These are phyloP conservation scores for Kluyveromyces sp. DNA, from an alignment of 1,139 yeast genomes.

Conservation along the genomic window DNA sequence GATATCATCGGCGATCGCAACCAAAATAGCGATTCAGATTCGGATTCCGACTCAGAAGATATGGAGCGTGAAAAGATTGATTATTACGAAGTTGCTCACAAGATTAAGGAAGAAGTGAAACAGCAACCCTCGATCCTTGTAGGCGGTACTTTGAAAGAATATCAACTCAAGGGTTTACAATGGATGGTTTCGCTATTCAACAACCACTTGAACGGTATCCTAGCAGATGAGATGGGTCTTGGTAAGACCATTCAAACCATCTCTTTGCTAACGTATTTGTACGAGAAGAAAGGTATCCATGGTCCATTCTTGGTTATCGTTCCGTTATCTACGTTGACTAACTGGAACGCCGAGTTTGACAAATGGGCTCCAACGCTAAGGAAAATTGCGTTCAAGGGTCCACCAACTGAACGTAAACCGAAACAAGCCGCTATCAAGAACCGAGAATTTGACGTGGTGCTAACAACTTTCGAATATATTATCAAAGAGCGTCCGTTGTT, in stretches of 20 bases:
- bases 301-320: slow-evolving; percentile 78
- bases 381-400: slow-evolving; percentile 66
- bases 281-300: slow-evolving; percentile 55
- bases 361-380: slow-evolving; percentile 78
- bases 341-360: slow-evolving; percentile 79
- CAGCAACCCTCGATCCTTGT: slow-evolving; percentile 59
- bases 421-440: slow-evolving; percentile 53
- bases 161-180: slow-evolving; percentile 87
- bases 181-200: slow-evolving; percentile 97
- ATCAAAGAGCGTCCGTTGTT: slow-evolving; percentile 66
- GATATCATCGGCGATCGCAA: slow-evolving; percentile 18
- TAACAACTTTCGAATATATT: slow-evolving; percentile 75
- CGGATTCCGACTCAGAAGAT: slow-evolving; percentile 34
- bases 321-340: slow-evolving; percentile 75
- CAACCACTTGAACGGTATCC: slow-evolving; percentile 87
- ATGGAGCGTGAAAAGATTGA: slow-evolving; percentile 53
- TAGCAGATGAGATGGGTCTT: slow-evolving; percentile 92
- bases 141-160: slow-evolving; percentile 90
- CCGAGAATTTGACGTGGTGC: slow-evolving; percentile 67
- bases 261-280: slow-evolving; percentile 64
- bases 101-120: slow-evolving; percentile 56
- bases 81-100: slow-evolving; percentile 75
- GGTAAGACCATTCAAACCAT: slow-evolving; percentile 86
- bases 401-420: slow-evolving; percentile 60
- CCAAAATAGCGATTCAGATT: slow-evolving; percentile 11